Evolutionary conservation across 495 filamentous ascomycete species (phyloP).

Genomic region (Neurospora sublineolata): DNA sequence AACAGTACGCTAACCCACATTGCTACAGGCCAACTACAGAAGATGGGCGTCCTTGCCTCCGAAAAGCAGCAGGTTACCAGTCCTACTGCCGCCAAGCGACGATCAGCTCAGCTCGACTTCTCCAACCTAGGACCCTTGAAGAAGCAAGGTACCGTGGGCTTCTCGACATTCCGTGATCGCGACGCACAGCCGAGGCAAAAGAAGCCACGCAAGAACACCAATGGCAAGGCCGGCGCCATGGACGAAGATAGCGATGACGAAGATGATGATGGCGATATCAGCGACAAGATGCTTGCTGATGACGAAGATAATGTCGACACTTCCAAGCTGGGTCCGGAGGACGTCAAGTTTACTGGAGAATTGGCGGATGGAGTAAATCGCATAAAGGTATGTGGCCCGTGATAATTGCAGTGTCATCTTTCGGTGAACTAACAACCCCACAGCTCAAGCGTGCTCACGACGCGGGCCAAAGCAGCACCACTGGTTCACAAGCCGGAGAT

Average conservation of each 20-base stretch:
- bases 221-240: slow-evolving; percentile 31
- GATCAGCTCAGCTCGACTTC: slow-evolving; percentile 71
- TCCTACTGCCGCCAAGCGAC: slow-evolving; percentile 49
- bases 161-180: slow-evolving; percentile 74
- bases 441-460: slow-evolving; percentile 96
- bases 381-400: slow-evolving; percentile 61
- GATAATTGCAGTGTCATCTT: neutral
- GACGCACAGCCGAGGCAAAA: slow-evolving; percentile 36
- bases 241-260: slow-evolving; percentile 53
- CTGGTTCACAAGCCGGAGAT: slow-evolving; percentile 21
- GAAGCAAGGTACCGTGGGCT: slow-evolving; percentile 73
- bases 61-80: slow-evolving; percentile 48
- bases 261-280: slow-evolving; percentile 66
- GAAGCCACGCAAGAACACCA: slow-evolving; percentile 48
- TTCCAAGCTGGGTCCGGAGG: slow-evolving; percentile 52
- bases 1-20: slow-evolving; percentile 5
- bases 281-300: slow-evolving; percentile 48
- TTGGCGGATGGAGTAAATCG: slow-evolving; percentile 82
- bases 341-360: slow-evolving; percentile 72
- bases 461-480: slow-evolving; percentile 53
- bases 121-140: slow-evolving; percentile 75
- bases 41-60: slow-evolving; percentile 74
- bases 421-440: slow-evolving; percentile 3
- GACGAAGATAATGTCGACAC: slow-evolving; percentile 58
- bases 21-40: slow-evolving; percentile 68